Percentiles rank a stretch among this genome's conserved stretches.
Evolutionary conservation across 2,329 filamentous ascomycete genomes (phyloP).

Genomic region (Clathrospora elynae): DNA sequence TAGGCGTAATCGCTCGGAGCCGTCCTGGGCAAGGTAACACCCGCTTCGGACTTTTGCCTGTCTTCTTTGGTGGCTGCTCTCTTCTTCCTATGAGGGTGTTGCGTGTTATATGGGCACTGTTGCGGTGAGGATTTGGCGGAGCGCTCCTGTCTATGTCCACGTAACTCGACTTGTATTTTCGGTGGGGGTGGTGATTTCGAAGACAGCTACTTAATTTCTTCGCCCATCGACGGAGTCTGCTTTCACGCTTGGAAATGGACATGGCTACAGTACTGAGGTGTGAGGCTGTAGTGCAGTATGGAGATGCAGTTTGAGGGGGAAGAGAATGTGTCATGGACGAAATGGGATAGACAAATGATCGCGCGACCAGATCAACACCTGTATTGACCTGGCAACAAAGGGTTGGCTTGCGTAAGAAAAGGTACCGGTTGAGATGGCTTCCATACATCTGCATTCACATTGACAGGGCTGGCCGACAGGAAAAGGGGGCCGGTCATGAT

Average conservation of each 20-base stretch:
- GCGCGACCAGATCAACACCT: no score
- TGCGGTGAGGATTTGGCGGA: neutral
- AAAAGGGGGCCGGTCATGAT: slow-evolving; percentile 8
- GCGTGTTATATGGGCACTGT: neutral
- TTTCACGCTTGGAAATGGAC: slow-evolving; percentile 5
- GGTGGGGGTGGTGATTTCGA: slow-evolving; percentile 6
- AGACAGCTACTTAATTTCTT: slow-evolving; percentile 10
- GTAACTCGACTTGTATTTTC: slow-evolving; percentile 5
- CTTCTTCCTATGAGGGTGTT: slow-evolving; percentile 1
- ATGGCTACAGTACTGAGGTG: neutral
- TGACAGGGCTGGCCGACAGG: no score
- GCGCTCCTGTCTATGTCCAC: neutral
- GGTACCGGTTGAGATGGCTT: no score
- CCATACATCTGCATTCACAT: no score
- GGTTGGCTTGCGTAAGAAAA: no score
- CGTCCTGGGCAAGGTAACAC: slow-evolving; percentile 9
- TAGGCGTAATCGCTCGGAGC: neutral
- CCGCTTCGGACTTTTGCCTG: neutral
- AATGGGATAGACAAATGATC: no score
- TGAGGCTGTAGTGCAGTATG: no score
- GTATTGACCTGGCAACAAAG: no score
- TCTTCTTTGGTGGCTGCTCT: slow-evolving; percentile 3
- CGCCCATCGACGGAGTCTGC: slow-evolving; percentile 8
- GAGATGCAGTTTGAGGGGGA: no score
- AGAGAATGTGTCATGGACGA: no score